Evolutionary conservation across 164 flowering plant genomes (phyloP).

Genomic region (Protea cynaroides): DNA sequence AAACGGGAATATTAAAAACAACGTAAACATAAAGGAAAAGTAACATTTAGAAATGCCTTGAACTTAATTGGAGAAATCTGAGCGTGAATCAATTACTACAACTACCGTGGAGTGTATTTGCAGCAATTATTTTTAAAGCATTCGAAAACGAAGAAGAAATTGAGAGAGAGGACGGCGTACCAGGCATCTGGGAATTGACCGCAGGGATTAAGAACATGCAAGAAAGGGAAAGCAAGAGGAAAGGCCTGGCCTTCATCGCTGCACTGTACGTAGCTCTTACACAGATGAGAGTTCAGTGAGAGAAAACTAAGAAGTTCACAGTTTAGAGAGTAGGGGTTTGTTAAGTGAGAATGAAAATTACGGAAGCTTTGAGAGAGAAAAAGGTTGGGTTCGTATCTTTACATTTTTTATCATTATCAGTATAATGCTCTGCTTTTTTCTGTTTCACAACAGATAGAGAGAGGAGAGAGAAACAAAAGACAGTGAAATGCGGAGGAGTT

Average conservation of each 20-base stretch:
- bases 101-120: neutral
- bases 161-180: conserved; percentile 16
- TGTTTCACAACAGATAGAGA: too few relatives aligned
- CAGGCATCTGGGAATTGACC: conserved; percentile 50
- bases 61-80: neutral
- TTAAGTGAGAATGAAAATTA: neutral
- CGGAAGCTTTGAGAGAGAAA: neutral
- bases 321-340: neutral
- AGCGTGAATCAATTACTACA: neutral
- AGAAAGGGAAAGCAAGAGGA: conserved; percentile 13
- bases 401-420: too few relatives aligned
- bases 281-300: neutral
- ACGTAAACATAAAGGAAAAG: too few relatives aligned
- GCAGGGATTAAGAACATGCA: conserved; percentile 20
- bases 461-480: too few relatives aligned
- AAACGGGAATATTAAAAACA: neutral
- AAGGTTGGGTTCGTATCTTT: too few relatives aligned
- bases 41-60: too few relatives aligned
- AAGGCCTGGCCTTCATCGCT: conserved; percentile 27
- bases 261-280: too few relatives aligned
- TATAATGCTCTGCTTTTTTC: too few relatives aligned
- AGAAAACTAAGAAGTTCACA: neutral
- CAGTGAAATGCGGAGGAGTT: too few relatives aligned
- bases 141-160: neutral
- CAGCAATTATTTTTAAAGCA: neutral